Conservation (phyloP, 306 rosid genomes). For the Clitoria ternatea region DNA sequence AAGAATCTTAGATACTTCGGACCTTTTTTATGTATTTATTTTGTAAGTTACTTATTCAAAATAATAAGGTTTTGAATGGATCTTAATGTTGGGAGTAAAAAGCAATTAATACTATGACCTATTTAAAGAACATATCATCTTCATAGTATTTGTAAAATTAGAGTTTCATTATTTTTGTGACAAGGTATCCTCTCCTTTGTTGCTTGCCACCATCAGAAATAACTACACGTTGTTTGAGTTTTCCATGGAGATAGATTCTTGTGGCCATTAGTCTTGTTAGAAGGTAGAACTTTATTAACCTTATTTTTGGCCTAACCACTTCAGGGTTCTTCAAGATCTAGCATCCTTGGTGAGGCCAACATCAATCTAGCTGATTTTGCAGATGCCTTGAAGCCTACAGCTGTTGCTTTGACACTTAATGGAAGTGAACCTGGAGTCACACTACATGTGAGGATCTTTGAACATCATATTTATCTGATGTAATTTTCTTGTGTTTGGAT, state of each 20-base stretch:
- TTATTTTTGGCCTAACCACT: conserved; percentile 34
- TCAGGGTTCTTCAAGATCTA: conserved; percentile 94
- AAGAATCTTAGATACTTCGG: background rate
- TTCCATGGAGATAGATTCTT: background rate
- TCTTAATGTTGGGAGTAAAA: conserved; percentile 2
- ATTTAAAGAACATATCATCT: background rate
- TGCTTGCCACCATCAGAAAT: conserved; percentile 16
- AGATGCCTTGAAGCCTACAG: conserved; percentile 86
- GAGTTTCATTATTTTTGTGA: conserved; percentile 11
- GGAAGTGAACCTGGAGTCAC: conserved; percentile 82
- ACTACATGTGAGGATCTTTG: conserved; percentile 74
- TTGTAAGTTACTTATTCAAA: conserved; percentile 1
- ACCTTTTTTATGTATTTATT: background rate
- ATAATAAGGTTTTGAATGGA: conserved; percentile 2
- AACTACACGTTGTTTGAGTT: background rate
- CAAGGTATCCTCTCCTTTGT: background rate
- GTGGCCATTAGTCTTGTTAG: conserved; percentile 15
- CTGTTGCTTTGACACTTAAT: conserved; percentile 61
- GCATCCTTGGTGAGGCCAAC: conserved; percentile 87
- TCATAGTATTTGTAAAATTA: conserved; percentile 4
- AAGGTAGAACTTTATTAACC: conserved; percentile 31
- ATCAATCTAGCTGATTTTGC: conserved; percentile 91
- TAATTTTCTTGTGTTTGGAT: background rate
- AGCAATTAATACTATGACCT: background rate
- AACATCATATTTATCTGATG: conserved; percentile 22